Evolutionary conservation across 1,139 yeast genomes (phyloP).

Genomic region (Komagataea norvegica): DNA sequence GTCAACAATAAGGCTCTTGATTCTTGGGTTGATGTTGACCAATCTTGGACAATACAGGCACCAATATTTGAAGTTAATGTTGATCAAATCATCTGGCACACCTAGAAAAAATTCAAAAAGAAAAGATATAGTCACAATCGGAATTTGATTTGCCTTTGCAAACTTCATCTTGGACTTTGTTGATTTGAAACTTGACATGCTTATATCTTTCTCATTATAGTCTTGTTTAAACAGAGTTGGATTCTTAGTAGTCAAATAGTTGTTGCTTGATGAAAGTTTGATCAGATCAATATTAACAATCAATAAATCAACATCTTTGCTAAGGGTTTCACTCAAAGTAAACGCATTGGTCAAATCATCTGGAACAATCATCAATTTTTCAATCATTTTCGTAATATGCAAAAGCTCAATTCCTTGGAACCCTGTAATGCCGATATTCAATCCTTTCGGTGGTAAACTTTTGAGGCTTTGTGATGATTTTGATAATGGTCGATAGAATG

Average conservation of each 20-base stretch:
- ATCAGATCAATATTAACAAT: constrained; percentile 49
- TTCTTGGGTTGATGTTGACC: constrained; percentile 13
- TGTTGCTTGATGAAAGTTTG: constrained; percentile 20
- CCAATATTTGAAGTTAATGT: constrained; percentile 41
- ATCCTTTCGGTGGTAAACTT: constrained; percentile 10
- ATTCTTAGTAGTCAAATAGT: constrained; percentile 11
- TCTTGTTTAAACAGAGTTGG: constrained; percentile 18
- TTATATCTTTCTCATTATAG: constrained; percentile 8
- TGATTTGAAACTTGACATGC: constrained; percentile 26
- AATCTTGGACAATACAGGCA: constrained; percentile 46
- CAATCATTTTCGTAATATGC: constrained; percentile 64
- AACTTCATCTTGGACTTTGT: constrained; percentile 52
- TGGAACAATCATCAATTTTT: constrained; percentile 30
- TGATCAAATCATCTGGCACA: constrained; percentile 15
- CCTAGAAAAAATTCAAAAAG: constrained; percentile 40
- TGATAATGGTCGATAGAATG: constrained; percentile 40
- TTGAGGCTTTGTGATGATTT: constrained; percentile 11
- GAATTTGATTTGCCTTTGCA: constrained; percentile 52
- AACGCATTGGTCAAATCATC: constrained; percentile 31
- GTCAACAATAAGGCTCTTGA: constrained; percentile 4
- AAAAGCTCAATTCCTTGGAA: constrained; percentile 77
- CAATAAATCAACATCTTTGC: constrained; percentile 55
- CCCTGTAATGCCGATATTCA: constrained; percentile 68
- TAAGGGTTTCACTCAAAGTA: constrained; percentile 46
- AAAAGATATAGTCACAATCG: constrained; percentile 50